Percentiles rank a stretch among this genome's conserved stretches.
Conservation (phyloP, 2,329 filamentous ascomycete genomes). For the Diaporthe amygdali region DNA sequence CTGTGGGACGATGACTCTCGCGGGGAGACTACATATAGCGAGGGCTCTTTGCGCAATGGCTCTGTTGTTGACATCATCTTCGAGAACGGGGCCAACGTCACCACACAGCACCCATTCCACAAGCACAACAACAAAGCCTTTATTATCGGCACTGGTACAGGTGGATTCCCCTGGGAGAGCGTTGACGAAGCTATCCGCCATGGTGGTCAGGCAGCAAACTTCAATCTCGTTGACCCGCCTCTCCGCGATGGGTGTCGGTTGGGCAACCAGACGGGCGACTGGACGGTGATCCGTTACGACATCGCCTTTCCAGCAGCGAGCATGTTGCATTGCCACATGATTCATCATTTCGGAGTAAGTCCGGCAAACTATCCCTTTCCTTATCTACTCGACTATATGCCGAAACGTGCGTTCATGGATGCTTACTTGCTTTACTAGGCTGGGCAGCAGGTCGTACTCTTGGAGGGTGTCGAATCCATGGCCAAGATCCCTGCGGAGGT, state of each 20-base stretch:
- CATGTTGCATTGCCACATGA: constrained; percentile 30
- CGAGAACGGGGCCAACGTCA: constrained; percentile 30
- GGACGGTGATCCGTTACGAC: constrained; percentile 27
- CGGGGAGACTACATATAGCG: constrained; percentile 25
- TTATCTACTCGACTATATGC: background rate
- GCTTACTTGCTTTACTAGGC: constrained; percentile 10
- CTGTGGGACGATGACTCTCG: constrained; percentile 27
- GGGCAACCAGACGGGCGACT: constrained; percentile 23
- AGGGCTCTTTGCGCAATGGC: constrained; percentile 28
- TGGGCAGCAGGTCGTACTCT: constrained; percentile 27
- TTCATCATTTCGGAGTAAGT: constrained; percentile 29
- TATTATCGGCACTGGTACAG: constrained; percentile 32
- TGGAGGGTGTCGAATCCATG: constrained; percentile 28
- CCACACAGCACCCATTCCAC: constrained; percentile 32
- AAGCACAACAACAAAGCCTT: constrained; percentile 35
- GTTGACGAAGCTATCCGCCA: constrained; percentile 46
- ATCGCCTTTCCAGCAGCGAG: constrained; percentile 27
- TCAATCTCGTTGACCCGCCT: constrained; percentile 38
- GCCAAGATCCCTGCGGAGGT: constrained; percentile 24
- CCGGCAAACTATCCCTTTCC: background rate
- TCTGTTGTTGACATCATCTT: constrained; percentile 34
- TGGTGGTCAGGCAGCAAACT: constrained; percentile 49
- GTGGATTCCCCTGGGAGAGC: constrained; percentile 31
- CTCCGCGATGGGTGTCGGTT: constrained; percentile 26
- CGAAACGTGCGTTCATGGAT: no score